phyloP scores from a whole-genome alignment of 345 rosid genomes.

The Salix suchowensis region DNA sequence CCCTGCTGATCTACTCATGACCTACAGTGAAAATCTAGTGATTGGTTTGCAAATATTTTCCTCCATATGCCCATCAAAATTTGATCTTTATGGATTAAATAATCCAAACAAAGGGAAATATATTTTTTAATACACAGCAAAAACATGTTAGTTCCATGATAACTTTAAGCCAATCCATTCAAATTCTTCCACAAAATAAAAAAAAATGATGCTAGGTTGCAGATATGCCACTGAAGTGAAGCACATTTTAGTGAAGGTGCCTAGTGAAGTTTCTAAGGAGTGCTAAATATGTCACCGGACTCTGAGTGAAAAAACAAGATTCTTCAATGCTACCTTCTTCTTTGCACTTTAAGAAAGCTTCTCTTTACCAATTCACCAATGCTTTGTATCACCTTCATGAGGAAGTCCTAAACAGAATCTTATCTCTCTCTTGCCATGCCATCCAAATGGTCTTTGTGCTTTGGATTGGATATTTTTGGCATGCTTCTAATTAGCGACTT shows the following conservation, averaged over 20 bases:
- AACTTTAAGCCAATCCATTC: neutral
- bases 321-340: conserved; percentile 12
- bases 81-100: neutral
- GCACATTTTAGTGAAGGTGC: neutral
- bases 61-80: conserved; percentile 7
- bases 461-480: conserved; percentile 1
- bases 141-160: neutral
- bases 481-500: neutral
- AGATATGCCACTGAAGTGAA: neutral
- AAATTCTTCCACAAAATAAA: neutral
- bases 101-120: no score
- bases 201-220: neutral
- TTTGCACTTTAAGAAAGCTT: conserved; percentile 6
- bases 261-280: neutral
- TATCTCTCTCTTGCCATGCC: neutral
- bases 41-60: neutral
- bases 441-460: neutral
- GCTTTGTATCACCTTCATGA: conserved; percentile 18
- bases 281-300: conserved; percentile 13
- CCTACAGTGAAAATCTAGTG: neutral
- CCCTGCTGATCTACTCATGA: conserved; percentile 2
- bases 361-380: conserved; percentile 2
- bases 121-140: neutral
- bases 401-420: conserved; percentile 12
- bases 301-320: conserved; percentile 25